Evolutionary conservation across 306 rosid species (phyloP).

Genomic region (Myrica gale): DNA sequence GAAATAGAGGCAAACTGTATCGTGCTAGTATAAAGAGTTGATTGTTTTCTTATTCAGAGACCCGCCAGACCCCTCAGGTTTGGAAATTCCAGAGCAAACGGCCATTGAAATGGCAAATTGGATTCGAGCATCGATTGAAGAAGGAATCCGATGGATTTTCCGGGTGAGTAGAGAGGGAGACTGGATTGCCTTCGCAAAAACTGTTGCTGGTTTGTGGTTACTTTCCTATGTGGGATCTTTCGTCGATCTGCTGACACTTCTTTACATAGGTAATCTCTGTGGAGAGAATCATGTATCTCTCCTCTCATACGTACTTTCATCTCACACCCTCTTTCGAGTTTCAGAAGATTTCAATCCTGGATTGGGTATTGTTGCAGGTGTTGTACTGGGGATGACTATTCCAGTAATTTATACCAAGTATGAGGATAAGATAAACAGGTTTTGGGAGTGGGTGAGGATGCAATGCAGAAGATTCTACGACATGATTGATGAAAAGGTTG

Average conservation of each 20-base stretch:
- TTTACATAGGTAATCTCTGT: conserved; percentile 40
- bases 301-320: background rate
- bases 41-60: conserved; percentile 40
- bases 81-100: conserved; percentile 41
- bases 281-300: background rate
- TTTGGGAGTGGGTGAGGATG: conserved; percentile 38
- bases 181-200: conserved; percentile 40
- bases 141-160: conserved; percentile 44
- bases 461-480: conserved; percentile 37
- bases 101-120: conserved; percentile 25
- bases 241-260: conserved; percentile 43
- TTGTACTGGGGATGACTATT: conserved; percentile 38
- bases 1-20: background rate
- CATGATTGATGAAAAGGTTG: conserved; percentile 51
- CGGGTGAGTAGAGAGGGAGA: conserved; percentile 37
- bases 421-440: conserved; percentile 43
- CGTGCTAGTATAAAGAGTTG: background rate
- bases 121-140: conserved; percentile 38
- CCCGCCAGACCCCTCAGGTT: conserved; percentile 28
- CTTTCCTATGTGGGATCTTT: conserved; percentile 46
- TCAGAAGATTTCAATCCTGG: background rate
- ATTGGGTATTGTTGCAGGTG: conserved; percentile 30
- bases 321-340: background rate
- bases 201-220: conserved; percentile 33
- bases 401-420: conserved; percentile 45